Conservation (phyloP, 75 land plant genomes). For the Gnetum montanum region DNA sequence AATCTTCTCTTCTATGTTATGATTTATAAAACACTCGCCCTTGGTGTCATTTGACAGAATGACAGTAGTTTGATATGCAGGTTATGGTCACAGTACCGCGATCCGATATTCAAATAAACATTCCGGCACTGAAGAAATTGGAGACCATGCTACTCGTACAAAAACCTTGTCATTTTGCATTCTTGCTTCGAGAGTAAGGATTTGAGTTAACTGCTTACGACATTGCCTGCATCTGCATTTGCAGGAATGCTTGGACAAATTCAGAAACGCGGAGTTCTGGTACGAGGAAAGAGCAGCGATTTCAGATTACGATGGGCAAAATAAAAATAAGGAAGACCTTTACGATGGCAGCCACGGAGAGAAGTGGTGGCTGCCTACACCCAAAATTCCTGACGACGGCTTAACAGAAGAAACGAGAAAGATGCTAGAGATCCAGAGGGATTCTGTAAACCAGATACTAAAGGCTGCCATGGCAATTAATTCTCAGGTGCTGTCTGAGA, state of each 20-base stretch:
- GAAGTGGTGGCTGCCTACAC: constrained; percentile 77
- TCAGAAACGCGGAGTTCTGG: constrained; percentile 28
- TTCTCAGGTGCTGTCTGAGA: constrained; percentile 43
- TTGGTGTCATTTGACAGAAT: not conserved
- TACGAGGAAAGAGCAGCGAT: constrained; percentile 26
- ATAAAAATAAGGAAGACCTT: constrained; percentile 6
- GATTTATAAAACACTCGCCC: not conserved
- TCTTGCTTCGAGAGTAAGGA: not conserved
- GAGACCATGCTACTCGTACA: constrained; percentile 31
- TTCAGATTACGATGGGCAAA: constrained; percentile 6
- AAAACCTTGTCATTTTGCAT: not conserved
- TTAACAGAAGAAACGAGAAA: constrained; percentile 39
- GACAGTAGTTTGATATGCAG: constrained; percentile 18
- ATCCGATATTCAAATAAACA: constrained; percentile 33
- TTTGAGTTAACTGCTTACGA: not conserved
- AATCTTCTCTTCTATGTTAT: not conserved
- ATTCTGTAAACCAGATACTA: constrained; percentile 46
- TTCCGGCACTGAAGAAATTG: constrained; percentile 36
- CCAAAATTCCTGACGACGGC: constrained; percentile 47
- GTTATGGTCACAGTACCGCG: constrained; percentile 32
- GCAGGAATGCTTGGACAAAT: constrained; percentile 31
- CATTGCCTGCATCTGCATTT: not conserved
- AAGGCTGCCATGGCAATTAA: constrained; percentile 77
- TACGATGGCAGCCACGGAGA: constrained; percentile 66
- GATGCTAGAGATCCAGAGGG: constrained; percentile 38